Evolutionary conservation across 176 grass and related monocot species (phyloP), one percentile per base, ranked within the genome.

Genomic region (Avena eriantha): DNA sequence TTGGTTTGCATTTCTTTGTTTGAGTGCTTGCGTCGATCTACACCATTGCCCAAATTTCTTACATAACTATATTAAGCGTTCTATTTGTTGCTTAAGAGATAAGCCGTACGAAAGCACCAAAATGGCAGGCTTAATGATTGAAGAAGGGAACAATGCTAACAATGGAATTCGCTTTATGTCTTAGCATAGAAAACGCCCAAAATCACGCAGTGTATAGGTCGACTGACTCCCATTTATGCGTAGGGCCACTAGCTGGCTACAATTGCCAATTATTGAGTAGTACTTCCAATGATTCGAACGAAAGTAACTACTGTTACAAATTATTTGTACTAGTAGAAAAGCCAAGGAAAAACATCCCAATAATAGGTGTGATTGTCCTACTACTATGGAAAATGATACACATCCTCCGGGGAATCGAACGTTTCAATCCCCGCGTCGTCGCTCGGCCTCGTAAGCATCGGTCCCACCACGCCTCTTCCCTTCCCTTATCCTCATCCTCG

Each of bases 41-140:
- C 45, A 75, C n/a, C 46, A 48, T 50, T 13, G n/a, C 13, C 22
- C 14, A 43, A 15, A 73, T 39, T n/a, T 4, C 12, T 17, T 67
- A 12, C 64, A 14, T 71, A 45, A 47, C 19, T 45, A 10, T 80
- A 39, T 6, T 4, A 39, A 39, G 36, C 36, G n/a, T 39, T 39
- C 36, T 39, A 39, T 39, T 39, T 39, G 36, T 39, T 39, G 36
- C 36, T 39, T 39, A 5, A 41, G 39, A 41, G 39, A 50, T 1
- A 77, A 54, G n/a, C n/a, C n/a, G n/a, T 39, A 6, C 4, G 6
- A 8, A 45, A 53, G 26, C 57, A 53, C 50, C 7, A 34, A 75
- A 22, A 70, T 53, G 31, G 46, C 19, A 24, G 64, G 33, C 45
- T 51, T 53, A 53, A 55, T 18, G 71, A 77, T 85, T 82, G 56